These are phyloP conservation scores for Gracilaria gracilis DNA, from an alignment of 23 red algal species.

Conservation along the genomic window DNA sequence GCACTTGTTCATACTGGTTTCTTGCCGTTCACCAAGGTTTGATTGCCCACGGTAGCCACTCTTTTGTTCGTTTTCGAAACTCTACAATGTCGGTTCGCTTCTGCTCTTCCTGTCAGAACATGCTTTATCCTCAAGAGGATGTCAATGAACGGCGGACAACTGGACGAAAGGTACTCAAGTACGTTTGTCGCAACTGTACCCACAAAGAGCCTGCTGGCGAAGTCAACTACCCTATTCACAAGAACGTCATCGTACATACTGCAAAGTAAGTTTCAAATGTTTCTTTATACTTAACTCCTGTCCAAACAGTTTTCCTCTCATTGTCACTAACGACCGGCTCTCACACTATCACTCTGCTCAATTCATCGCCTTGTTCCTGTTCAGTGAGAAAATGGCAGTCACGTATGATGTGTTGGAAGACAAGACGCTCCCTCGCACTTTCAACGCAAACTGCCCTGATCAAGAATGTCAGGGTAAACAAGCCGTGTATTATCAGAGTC, in stretches of 20 bases:
- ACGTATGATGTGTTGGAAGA: slow-evolving; percentile 86
- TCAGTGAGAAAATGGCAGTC: slow-evolving; percentile 80
- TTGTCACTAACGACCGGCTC: neutral
- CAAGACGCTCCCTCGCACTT: slow-evolving; percentile 90
- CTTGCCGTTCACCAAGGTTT: too few relatives aligned
- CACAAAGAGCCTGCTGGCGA: slow-evolving; percentile 54
- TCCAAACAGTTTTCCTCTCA: neutral
- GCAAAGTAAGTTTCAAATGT: slow-evolving; percentile 70
- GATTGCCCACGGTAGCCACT: too few relatives aligned
- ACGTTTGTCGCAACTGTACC: slow-evolving; percentile 81
- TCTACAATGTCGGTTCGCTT: slow-evolving; percentile 68
- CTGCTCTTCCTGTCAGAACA: slow-evolving; percentile 83
- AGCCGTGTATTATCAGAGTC: slow-evolving; percentile 97
- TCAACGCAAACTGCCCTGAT: slow-evolving; percentile 73
- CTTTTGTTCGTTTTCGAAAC: neutral
- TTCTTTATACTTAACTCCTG: neutral
- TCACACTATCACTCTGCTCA: neutral
- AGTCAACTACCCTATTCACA: slow-evolving; percentile 76
- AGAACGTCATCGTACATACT: slow-evolving; percentile 85
- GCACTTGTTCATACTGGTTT: too few relatives aligned
- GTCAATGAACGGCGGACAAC: slow-evolving; percentile 52
- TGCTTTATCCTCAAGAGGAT: slow-evolving; percentile 94
- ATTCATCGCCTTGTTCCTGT: neutral
- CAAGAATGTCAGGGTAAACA: slow-evolving; percentile 83
- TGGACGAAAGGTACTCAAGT: slow-evolving; percentile 73